A percentile compares a stretch with the other conserved stretches of the same genome.
These are phyloP conservation scores for Aulographum hederae DNA, from an alignment of 2,329 filamentous ascomycete species.

Conservation along the genomic window DNA sequence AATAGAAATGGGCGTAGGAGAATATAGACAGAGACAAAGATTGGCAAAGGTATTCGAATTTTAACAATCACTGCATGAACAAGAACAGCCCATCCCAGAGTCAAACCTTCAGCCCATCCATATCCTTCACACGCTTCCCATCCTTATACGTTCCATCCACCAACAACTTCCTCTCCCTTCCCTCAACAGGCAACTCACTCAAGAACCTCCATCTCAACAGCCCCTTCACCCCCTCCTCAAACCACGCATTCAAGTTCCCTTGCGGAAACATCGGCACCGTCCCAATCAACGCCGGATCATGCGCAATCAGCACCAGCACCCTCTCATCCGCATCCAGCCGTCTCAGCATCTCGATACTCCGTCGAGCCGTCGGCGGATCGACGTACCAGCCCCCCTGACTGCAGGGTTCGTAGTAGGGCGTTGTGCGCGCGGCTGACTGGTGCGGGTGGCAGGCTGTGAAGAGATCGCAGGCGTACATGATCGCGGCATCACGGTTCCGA, in stretches of 20 bases:
- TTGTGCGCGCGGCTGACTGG: conserved; percentile 7
- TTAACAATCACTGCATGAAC: too few relatives aligned
- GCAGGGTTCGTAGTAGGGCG: conserved; percentile 8
- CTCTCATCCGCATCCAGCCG: conserved; percentile 12
- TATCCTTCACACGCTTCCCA: conserved; percentile 1
- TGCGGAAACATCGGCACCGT: conserved; percentile 11
- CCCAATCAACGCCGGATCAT: conserved; percentile 11
- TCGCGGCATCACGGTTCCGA: conserved; percentile 6
- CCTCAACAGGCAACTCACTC: conserved; percentile 8
- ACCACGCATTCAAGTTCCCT: conserved; percentile 13
- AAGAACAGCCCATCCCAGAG: too few relatives aligned
- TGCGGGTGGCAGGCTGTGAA: conserved; percentile 11
- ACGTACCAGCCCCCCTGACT: conserved; percentile 8
- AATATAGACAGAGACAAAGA: too few relatives aligned
- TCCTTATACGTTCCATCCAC: conserved; percentile 1
- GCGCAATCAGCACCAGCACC: conserved; percentile 13
- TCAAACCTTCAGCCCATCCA: too few relatives aligned
- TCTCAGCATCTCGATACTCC: conserved; percentile 9
- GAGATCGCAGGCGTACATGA: conserved; percentile 10
- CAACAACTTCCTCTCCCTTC: conserved; percentile 1
- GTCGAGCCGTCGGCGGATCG: conserved; percentile 8
- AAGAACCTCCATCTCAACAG: conserved; percentile 10
- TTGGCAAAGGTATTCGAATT: too few relatives aligned
- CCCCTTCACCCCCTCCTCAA: conserved; percentile 11
- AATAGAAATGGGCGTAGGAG: too few relatives aligned